Evolutionary conservation across 2,329 filamentous ascomycete genomes (phyloP).

Genomic region (Ceratocystis harringtonii): DNA sequence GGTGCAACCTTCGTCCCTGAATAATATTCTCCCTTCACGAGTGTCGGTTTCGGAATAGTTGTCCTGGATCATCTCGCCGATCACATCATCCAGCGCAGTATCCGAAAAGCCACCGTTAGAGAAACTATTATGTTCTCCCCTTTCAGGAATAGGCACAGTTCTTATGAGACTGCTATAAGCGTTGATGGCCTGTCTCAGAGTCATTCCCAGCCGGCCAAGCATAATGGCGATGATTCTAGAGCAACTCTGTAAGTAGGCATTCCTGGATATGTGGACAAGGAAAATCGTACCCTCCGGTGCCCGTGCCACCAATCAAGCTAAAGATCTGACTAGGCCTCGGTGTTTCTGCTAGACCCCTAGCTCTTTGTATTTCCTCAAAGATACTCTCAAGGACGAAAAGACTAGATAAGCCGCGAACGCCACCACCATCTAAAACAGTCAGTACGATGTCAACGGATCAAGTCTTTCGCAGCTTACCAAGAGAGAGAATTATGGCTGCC

Average conservation of each 20-base stretch:
- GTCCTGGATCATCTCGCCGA: not conserved
- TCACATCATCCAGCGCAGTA: not conserved
- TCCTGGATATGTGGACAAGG: conserved; percentile 4
- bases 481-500: too few relatives aligned
- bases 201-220: not conserved
- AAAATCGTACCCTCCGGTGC: conserved; percentile 21
- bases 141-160: not conserved
- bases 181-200: not conserved
- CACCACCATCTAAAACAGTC: too few relatives aligned
- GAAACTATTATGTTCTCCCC: not conserved
- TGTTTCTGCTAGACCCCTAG: conserved; percentile 15
- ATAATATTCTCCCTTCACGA: accelerated
- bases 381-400: too few relatives aligned
- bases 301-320: conserved; percentile 23
- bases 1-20: not conserved
- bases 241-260: too few relatives aligned
- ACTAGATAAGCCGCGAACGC: too few relatives aligned
- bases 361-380: too few relatives aligned
- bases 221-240: not conserved
- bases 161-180: not conserved
- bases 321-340: conserved; percentile 22
- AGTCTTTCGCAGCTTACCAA: too few relatives aligned
- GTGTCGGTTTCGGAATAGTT: accelerated
- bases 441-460: too few relatives aligned
- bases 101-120: not conserved